A percentile compares a stretch with the other conserved stretches of the same genome.
Conservation (phyloP, 495 filamentous ascomycete species). For the Zalerion maritima region DNA sequence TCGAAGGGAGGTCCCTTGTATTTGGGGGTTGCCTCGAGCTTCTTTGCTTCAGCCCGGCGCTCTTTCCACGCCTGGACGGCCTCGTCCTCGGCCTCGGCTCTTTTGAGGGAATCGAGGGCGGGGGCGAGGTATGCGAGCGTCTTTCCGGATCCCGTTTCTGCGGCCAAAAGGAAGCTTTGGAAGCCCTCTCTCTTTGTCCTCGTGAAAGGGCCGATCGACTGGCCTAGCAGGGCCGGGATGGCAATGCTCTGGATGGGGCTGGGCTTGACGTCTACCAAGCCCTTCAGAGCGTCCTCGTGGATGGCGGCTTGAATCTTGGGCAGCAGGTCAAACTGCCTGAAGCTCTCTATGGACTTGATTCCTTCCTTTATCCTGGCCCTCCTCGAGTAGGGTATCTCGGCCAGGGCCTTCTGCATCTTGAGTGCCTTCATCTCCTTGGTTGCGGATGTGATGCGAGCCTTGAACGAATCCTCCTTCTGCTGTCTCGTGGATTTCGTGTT, state of each 20-base stretch:
- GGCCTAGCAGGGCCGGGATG: slow-evolving; percentile 61
- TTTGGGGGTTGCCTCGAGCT: slow-evolving; percentile 26
- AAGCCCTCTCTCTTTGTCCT: slow-evolving; percentile 5
- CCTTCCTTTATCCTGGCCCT: slow-evolving; percentile 52
- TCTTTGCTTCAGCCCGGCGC: slow-evolving; percentile 32
- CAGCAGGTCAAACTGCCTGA: slow-evolving; percentile 64
- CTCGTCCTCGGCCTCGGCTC: slow-evolving; percentile 49
- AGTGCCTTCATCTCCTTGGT: slow-evolving; percentile 59
- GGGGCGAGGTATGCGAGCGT: slow-evolving; percentile 85
- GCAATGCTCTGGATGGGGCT: slow-evolving; percentile 82
- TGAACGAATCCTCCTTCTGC: slow-evolving; percentile 15
- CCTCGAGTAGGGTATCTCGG: slow-evolving; percentile 57
- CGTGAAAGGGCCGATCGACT: slow-evolving; percentile 12
- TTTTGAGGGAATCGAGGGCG: slow-evolving; percentile 67
- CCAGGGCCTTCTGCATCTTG: slow-evolving; percentile 81
- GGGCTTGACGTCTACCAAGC: slow-evolving; percentile 54
- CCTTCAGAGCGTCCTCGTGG: slow-evolving; percentile 50
- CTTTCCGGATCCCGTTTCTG: slow-evolving; percentile 95
- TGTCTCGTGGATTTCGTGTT: slow-evolving; percentile 11
- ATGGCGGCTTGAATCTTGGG: slow-evolving; percentile 62
- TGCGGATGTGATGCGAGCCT: slow-evolving; percentile 23
- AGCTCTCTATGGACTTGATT: slow-evolving; percentile 56
- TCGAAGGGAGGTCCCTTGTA: slow-evolving; percentile 41
- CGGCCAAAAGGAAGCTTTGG: slow-evolving; percentile 72
- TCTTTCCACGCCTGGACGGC: slow-evolving; percentile 37